Conservation (phyloP, 2,329 filamentous ascomycete species). For the Aphanocladium album region DNA sequence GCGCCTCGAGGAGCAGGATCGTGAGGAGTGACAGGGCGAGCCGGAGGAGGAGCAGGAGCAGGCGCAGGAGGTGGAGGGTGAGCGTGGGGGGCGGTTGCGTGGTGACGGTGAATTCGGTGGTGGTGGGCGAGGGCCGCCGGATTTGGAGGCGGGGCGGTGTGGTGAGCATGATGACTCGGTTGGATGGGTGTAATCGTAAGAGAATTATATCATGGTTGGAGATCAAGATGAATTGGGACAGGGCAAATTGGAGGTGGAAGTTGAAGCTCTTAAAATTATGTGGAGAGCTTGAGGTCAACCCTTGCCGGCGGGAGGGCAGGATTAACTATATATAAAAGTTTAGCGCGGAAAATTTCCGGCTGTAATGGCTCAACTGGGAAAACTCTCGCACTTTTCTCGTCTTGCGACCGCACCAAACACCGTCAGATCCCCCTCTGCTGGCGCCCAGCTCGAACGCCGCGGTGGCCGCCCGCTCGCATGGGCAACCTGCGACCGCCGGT, state of each 20-base stretch:
- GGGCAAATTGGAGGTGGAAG: no score
- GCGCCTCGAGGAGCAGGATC: conserved; percentile 46
- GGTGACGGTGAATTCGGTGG: conserved; percentile 87
- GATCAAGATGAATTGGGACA: no score
- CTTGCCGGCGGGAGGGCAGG: no score
- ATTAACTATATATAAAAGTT: conserved; percentile 23
- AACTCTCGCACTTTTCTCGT: conserved; percentile 48
- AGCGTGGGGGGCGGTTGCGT: conserved; percentile 59
- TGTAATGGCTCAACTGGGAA: conserved; percentile 62
- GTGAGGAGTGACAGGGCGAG: conserved; percentile 37
- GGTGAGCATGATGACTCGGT: conserved; percentile 51
- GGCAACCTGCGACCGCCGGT: conserved; percentile 61
- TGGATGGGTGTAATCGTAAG: not conserved
- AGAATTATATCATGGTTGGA: not conserved
- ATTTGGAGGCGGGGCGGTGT: conserved; percentile 55
- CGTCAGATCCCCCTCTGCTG: conserved; percentile 49
- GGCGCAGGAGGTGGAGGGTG: conserved; percentile 41
- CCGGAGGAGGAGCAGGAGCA: conserved; percentile 39
- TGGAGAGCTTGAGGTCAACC: not conserved
- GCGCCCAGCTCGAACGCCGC: conserved; percentile 65
- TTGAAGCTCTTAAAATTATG: not conserved
- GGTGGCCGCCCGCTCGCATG: conserved; percentile 61
- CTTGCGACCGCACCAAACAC: conserved; percentile 45
- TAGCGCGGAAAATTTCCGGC: conserved; percentile 30
- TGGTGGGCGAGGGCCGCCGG: conserved; percentile 74